These are phyloP conservation scores for Coleophoma cylindrospora DNA, from an alignment of 2,329 filamentous ascomycete genomes.

Conservation along the genomic window DNA sequence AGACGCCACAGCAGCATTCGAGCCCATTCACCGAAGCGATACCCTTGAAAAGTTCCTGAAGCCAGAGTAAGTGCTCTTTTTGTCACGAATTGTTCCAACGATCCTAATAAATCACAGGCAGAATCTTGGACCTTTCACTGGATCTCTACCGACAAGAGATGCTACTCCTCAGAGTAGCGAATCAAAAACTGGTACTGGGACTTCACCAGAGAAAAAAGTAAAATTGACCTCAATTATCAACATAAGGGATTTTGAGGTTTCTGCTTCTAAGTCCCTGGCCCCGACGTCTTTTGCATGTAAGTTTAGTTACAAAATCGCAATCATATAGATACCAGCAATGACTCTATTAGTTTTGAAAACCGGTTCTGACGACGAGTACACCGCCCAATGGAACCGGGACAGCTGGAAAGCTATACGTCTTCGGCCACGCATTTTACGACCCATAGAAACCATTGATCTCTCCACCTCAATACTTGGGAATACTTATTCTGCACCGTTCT, in stretches of 20 bases:
- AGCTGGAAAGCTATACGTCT: slow-evolving; percentile 1
- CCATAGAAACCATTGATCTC: slow-evolving; percentile 1
- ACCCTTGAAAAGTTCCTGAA: slow-evolving; percentile 19
- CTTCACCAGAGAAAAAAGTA: neutral
- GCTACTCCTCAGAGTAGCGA: neutral
- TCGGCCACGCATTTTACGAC: slow-evolving; percentile 7
- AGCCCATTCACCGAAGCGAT: slow-evolving; percentile 24
- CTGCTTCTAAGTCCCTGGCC: neutral
- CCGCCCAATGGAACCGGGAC: neutral
- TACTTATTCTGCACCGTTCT: slow-evolving; percentile 4
- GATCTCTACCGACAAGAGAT: neutral
- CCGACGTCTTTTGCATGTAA: neutral
- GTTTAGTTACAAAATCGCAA: neutral
- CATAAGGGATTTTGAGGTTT: neutral
- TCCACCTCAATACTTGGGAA: slow-evolving; percentile 4
- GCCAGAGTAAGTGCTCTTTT: neutral
- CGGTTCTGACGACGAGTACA: neutral
- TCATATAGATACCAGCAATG: neutral
- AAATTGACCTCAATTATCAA: neutral
- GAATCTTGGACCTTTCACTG: neutral
- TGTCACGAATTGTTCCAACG: neutral
- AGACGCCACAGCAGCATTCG: slow-evolving; percentile 56
- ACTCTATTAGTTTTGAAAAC: neutral
- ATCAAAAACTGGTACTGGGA: neutral
- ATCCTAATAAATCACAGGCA: neutral